Evolutionary conservation across 768 basidiomycete genomes (phyloP), one percentile per base, ranked within the genome.

Genomic region (Lanmaoa rubissima): DNA sequence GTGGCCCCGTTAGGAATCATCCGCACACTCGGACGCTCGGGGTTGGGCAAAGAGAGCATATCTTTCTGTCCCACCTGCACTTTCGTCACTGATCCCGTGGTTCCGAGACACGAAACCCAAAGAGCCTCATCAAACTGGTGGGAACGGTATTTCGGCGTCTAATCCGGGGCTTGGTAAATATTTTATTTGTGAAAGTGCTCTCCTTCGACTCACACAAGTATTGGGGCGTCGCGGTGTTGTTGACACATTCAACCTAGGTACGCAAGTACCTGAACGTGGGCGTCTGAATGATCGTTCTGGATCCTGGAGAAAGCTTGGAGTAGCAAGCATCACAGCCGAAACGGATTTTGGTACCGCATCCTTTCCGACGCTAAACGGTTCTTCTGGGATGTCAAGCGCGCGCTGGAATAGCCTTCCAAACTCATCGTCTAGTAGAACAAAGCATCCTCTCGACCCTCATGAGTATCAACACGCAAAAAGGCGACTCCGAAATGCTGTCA

Each of bases 381-480:
- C 48, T n/a, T 10, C 39, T 21, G 34, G 7, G 19, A 19, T 36
- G 6, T 40, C 49, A 9, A 46, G 45, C 17, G 56, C 19, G 42
- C 52, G 28, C n/a, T 28, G 32, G 34, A 36, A 48, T 19, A 31
- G 28, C 16, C n/a, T 28, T 26, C 42, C 47, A 54, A 31, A 21
- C 11, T 11, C 19, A 17, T 35, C 43, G 0, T n/a, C 14, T 10
- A 40, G 40, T 42, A 48, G 9, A 38, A 48, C 40, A 34, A 51
- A 35, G 19, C 40, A 54, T 28, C 51, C 62, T 11, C 78, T 73
- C 34, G 82, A 88, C 63, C 92, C 91, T 0, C 90, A 88, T 44
- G 83, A 88, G 53, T 99, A 97, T 72, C 76, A 84, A 40, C 76
- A 83, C 40, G 94, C 95, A n/a, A 92, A 90, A 74, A 86, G 85